Conservation (phyloP, 257 asterid genomes). For the Solanum pimpinellifolium region DNA sequence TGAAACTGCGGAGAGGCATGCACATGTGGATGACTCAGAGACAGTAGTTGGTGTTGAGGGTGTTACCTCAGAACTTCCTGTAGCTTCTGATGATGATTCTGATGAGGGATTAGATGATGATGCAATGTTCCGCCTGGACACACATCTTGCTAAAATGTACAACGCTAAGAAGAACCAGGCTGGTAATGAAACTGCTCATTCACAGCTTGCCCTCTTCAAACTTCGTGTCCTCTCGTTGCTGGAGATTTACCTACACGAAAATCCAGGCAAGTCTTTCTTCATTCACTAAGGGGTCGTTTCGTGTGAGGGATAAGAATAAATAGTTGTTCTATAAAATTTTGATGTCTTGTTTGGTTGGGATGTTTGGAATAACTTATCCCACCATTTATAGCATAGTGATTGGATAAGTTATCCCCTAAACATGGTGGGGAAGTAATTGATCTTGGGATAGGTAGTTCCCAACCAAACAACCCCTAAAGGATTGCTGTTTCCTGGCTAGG, state of each 20-base stretch:
- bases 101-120: slow-evolving; percentile 96
- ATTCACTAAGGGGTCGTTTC: not conserved
- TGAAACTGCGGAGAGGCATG: slow-evolving; percentile 71
- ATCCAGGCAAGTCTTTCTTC: slow-evolving; percentile 63
- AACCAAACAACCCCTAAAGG: not conserved
- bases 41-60: slow-evolving; percentile 40
- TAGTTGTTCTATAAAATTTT: too few relatives aligned
- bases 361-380: too few relatives aligned
- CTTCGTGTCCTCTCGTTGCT: slow-evolving; percentile 89
- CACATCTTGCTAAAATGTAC: slow-evolving; percentile 51
- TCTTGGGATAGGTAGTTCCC: too few relatives aligned
- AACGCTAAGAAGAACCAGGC: slow-evolving; percentile 71
- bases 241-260: slow-evolving; percentile 88
- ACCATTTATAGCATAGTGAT: too few relatives aligned
- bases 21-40: slow-evolving; percentile 72
- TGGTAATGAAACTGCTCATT: slow-evolving; percentile 90
- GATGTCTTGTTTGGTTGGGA: too few relatives aligned
- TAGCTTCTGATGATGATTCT: slow-evolving; percentile 69
- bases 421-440: too few relatives aligned
- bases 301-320: too few relatives aligned
- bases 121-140: slow-evolving; percentile 87
- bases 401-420: too few relatives aligned
- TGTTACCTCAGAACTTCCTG: slow-evolving; percentile 38
- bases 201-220: slow-evolving; percentile 93
- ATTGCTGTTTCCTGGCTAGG: not conserved